Conservation (phyloP, 1,284 basidiomycete species). For the Cystobasidium pallidum region DNA sequence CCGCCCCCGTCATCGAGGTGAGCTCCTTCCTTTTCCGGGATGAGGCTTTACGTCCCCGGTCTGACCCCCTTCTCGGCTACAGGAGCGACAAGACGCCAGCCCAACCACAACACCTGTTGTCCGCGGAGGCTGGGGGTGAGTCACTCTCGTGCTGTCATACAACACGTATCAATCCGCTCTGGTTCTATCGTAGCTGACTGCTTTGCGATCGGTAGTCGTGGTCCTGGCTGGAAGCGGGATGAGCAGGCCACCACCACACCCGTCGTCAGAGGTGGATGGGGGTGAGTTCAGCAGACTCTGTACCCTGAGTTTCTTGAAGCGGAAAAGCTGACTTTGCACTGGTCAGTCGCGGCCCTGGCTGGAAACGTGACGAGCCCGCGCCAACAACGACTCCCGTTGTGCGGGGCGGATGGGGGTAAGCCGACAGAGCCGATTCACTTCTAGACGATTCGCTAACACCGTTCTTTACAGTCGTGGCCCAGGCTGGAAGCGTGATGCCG, state of each 20-base stretch:
- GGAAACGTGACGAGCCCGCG: conserved; percentile 20
- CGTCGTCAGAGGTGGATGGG: conserved; percentile 32
- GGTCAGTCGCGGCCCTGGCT: conserved; percentile 1
- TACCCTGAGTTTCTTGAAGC: no score
- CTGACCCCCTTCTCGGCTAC: conserved; percentile 19
- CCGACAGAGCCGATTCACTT: background rate
- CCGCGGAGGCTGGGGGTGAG: conserved; percentile 37
- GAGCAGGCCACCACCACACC: conserved; percentile 4
- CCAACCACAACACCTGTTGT: conserved; percentile 14
- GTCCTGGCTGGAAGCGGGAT: conserved; percentile 10
- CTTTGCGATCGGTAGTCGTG: conserved; percentile 17
- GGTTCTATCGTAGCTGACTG: background rate
- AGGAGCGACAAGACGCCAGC: conserved; percentile 13
- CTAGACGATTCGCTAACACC: background rate
- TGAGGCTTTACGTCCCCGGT: background rate
- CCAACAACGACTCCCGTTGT: conserved; percentile 17
- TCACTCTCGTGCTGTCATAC: background rate
- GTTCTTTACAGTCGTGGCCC: background rate
- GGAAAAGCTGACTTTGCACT: background rate
- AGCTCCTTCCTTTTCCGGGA: conserved; percentile 39
- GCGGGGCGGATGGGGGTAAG: conserved; percentile 34
- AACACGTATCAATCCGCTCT: background rate
- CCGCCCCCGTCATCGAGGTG: conserved; percentile 42
- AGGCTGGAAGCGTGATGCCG: conserved; percentile 29
- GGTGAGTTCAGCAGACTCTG: conserved; percentile 1